Percentiles rank a stretch among this genome's conserved stretches.
phyloP scores from a whole-genome alignment of 495 filamentous ascomycete species.

The Haplographium delicatum region DNA sequence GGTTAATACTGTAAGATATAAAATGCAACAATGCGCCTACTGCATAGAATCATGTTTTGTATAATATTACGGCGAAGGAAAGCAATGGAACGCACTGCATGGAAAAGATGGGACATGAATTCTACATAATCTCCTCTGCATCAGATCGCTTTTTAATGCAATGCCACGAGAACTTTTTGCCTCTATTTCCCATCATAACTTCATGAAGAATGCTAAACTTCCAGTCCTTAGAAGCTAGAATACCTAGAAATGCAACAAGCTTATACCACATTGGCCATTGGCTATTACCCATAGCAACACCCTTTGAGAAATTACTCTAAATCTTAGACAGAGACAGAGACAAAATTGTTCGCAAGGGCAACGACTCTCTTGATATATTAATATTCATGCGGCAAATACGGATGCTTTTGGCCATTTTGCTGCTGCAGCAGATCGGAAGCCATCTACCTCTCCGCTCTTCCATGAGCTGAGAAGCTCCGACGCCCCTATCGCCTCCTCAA shows the following conservation, averaged over 20 bases:
- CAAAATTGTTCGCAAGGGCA: too few species aligned
- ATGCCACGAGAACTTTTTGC: constrained; percentile 23
- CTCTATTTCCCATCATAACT: constrained; percentile 15
- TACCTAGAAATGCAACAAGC: not conserved
- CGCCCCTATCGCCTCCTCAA: constrained; percentile 57
- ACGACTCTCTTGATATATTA: not conserved
- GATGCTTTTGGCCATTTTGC: constrained; percentile 69
- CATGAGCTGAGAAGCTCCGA: constrained; percentile 56
- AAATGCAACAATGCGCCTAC: constrained; percentile 6
- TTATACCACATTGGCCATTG: too few species aligned
- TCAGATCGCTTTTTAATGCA: not conserved
- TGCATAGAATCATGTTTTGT: constrained; percentile 7
- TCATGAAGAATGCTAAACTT: constrained; percentile 7
- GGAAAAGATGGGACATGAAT: not conserved
- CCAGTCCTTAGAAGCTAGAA: not conserved
- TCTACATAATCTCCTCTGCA: constrained; percentile 18
- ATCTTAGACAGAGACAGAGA: not conserved
- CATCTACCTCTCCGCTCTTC: constrained; percentile 47
- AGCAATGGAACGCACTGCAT: not conserved
- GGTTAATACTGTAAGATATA: constrained; percentile 10
- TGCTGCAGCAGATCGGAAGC: constrained; percentile 59
- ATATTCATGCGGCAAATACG: constrained; percentile 38
- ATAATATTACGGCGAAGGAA: not conserved
- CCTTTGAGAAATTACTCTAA: not conserved
- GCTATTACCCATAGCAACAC: too few species aligned